A percentile compares a stretch with the other conserved stretches of the same genome.
Conservation (phyloP, 2,329 filamentous ascomycete genomes). For the Colletotrichum caudatum region DNA sequence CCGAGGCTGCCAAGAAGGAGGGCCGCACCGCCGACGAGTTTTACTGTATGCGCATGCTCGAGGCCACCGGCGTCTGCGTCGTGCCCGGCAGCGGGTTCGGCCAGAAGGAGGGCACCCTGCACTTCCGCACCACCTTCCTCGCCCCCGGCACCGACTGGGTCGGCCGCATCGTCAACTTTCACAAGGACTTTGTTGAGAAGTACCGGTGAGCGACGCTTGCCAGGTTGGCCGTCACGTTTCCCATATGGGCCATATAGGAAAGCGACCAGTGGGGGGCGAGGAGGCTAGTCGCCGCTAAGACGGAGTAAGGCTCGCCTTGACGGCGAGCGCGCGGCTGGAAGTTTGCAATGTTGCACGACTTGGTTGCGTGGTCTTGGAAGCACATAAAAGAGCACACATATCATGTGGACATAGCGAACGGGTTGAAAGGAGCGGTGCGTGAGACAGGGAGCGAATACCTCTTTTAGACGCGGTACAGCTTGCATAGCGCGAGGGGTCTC, state of each 20-base stretch:
- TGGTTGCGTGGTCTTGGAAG: not conserved
- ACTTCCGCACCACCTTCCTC: constrained; percentile 97
- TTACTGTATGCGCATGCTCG: constrained; percentile 90
- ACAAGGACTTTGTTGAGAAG: constrained; percentile 90
- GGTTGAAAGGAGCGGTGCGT: not conserved
- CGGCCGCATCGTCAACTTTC: constrained; percentile 87
- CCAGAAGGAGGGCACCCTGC: constrained; percentile 89
- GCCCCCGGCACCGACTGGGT: constrained; percentile 98
- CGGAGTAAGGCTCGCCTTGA: constrained; percentile 3
- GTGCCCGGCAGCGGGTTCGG: constrained; percentile 94
- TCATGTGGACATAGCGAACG: constrained; percentile 1
- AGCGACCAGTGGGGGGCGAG: constrained; percentile 4
- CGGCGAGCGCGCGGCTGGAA: constrained; percentile 17
- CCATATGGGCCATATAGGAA: not conserved
- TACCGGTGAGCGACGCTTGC: constrained; percentile 60
- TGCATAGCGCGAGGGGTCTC: constrained; percentile 3
- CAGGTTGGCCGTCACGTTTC: not conserved
- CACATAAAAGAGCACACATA: not conserved
- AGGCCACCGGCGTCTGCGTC: constrained; percentile 94
- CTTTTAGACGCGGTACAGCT: not conserved
- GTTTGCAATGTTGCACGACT: not conserved
- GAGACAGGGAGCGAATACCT: not conserved
- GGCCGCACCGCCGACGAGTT: constrained; percentile 87
- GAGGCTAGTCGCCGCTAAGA: constrained; percentile 15
- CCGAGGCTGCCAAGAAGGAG: constrained; percentile 79